These are phyloP conservation scores for Candida incommunis DNA, from an alignment of 805 yeast species.

Conservation along the genomic window DNA sequence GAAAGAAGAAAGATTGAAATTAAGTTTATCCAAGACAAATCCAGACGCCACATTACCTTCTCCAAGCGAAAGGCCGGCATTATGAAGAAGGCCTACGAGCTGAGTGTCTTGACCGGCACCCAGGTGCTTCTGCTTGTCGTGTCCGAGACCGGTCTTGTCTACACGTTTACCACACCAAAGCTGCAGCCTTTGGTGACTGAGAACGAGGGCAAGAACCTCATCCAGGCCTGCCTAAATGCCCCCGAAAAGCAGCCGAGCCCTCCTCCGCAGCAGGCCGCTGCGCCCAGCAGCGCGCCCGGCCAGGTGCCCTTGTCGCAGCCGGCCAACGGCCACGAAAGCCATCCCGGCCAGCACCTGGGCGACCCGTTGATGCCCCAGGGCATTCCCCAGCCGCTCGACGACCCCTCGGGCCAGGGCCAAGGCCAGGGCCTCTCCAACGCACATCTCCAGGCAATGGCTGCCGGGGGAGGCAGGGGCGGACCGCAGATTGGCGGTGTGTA, in stretches of 20 bases:
- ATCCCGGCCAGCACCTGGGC: background rate
- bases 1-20: slow-evolving; percentile 89
- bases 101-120: slow-evolving; percentile 92
- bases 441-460: background rate
- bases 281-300: background rate
- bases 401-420: background rate
- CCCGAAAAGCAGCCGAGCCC: slow-evolving; percentile 58
- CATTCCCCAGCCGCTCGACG: background rate
- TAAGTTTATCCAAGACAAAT: slow-evolving; percentile 92
- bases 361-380: background rate
- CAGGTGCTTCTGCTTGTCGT: slow-evolving; percentile 91
- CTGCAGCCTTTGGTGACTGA: slow-evolving; percentile 95
- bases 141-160: slow-evolving; percentile 95
- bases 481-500: background rate
- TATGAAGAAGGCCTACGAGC: slow-evolving; percentile 98
- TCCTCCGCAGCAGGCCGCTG: background rate
- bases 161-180: slow-evolving; percentile 98
- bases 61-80: slow-evolving; percentile 98
- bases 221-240: slow-evolving; percentile 93
- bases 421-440: background rate
- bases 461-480: background rate
- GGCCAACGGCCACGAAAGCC: background rate
- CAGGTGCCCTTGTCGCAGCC: background rate
- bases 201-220: slow-evolving; percentile 91
- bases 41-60: slow-evolving; percentile 94